These are phyloP conservation scores for Tetradesmus lagerheimii DNA, from an alignment of 139 green algal genomes.

Conservation along the genomic window DNA sequence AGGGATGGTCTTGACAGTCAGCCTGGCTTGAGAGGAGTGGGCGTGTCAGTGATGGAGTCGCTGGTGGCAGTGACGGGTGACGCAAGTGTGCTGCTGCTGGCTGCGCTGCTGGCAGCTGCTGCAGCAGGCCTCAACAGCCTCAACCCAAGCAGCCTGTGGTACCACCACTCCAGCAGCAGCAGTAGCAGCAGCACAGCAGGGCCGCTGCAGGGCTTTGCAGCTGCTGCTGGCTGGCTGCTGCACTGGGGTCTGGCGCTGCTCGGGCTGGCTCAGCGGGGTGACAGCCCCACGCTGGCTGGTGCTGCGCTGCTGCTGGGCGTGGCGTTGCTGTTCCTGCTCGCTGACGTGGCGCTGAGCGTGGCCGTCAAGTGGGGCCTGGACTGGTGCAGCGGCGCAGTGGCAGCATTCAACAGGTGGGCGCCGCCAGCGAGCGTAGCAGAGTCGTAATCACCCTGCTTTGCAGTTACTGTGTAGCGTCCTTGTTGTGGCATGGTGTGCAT, in stretches of 20 bases:
- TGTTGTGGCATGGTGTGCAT: neutral
- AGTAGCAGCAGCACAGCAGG: neutral
- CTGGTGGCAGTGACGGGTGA: slow-evolving; percentile 25
- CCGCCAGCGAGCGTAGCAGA: neutral
- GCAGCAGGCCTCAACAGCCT: neutral
- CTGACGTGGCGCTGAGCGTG: neutral
- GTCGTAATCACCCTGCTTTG: neutral
- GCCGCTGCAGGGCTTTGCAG: neutral
- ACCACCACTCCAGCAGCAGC: neutral
- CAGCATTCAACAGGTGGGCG: slow-evolving; percentile 36
- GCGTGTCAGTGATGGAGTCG: slow-evolving; percentile 29
- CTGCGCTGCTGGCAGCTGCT: slow-evolving; percentile 14
- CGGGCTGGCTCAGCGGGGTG: neutral
- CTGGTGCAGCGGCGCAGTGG: neutral
- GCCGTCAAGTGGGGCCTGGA: slow-evolving; percentile 17
- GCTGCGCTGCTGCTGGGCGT: neutral
- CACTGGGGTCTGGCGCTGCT: neutral
- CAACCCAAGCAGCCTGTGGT: slow-evolving; percentile 4
- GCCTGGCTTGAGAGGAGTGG: neutral
- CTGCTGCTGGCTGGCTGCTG: neutral
- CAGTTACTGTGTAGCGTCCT: neutral
- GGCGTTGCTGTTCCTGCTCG: slow-evolving; percentile 23
- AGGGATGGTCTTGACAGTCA: neutral
- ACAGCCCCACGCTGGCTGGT: neutral
- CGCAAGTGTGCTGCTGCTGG: slow-evolving; percentile 28